These are phyloP conservation scores for Grifola frondosa DNA, from an alignment of 1,284 basidiomycete species.

Conservation along the genomic window DNA sequence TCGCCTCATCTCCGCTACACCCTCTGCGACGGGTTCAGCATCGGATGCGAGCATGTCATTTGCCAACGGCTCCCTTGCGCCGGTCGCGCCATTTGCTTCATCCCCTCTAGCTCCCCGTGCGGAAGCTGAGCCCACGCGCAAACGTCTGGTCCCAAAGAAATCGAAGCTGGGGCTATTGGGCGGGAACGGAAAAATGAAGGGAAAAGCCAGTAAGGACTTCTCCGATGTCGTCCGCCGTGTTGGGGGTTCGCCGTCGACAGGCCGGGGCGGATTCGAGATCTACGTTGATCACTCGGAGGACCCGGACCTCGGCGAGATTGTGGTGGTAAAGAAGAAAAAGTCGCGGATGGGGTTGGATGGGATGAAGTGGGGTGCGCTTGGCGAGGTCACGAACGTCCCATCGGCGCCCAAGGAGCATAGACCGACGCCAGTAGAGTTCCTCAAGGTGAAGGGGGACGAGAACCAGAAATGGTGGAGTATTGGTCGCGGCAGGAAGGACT, in stretches of 20 bases:
- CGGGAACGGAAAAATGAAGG: constrained; percentile 30
- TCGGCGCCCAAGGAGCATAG: constrained; percentile 24
- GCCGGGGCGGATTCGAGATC: constrained; percentile 62
- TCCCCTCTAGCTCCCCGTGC: constrained; percentile 35
- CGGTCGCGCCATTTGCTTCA: constrained; percentile 31
- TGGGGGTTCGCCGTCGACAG: constrained; percentile 41
- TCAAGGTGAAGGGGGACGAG: constrained; percentile 57
- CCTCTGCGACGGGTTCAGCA: constrained; percentile 49
- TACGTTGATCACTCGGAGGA: constrained; percentile 69
- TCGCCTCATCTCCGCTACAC: constrained; percentile 65
- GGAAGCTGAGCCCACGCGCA: constrained; percentile 37
- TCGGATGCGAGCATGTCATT: constrained; percentile 30
- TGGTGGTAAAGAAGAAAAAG: constrained; percentile 80
- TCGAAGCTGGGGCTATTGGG: constrained; percentile 61
- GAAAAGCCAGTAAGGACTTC: constrained; percentile 46
- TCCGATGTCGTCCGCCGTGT: constrained; percentile 63
- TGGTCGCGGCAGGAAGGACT: constrained; percentile 66
- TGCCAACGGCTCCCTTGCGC: constrained; percentile 30
- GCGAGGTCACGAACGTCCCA: constrained; percentile 63
- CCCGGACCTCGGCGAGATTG: constrained; percentile 64
- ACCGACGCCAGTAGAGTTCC: constrained; percentile 24
- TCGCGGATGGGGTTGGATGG: constrained; percentile 61
- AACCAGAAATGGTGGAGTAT: constrained; percentile 80
- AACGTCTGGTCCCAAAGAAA: constrained; percentile 73
- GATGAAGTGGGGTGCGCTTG: constrained; percentile 54